These are phyloP conservation scores for Gaultheria prostrata DNA, from an alignment of 148 eudicot species.

Conservation along the genomic window DNA sequence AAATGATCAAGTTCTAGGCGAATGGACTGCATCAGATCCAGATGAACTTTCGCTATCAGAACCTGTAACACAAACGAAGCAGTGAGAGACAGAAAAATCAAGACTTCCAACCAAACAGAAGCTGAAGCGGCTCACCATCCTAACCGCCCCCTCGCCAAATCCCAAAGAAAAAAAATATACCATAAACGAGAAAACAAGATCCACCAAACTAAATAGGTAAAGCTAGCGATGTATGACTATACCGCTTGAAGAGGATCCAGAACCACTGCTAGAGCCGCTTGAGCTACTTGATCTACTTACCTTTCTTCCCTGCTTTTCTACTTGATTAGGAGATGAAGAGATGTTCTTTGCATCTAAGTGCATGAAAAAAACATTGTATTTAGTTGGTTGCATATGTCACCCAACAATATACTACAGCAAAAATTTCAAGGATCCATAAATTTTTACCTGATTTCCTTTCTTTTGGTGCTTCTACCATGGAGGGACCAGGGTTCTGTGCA, in stretches of 20 bases:
- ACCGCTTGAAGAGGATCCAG: constrained; percentile 85
- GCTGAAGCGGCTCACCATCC: too few relatives aligned
- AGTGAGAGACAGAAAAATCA: constrained; percentile 13
- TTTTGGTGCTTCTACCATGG: constrained; percentile 34
- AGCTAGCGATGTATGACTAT: constrained; percentile 9
- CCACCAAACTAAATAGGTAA: not conserved
- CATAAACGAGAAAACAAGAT: not conserved
- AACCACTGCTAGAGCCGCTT: constrained; percentile 62
- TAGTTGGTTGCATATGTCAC: not conserved
- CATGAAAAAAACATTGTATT: not conserved
- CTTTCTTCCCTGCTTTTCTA: constrained; percentile 41
- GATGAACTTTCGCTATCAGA: constrained; percentile 75
- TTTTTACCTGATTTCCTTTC: constrained; percentile 50
- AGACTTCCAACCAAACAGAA: not conserved
- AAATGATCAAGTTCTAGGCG: constrained; percentile 27
- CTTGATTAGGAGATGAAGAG: constrained; percentile 40
- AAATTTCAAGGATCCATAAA: not conserved
- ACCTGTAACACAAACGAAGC: constrained; percentile 37
- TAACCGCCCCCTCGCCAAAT: not conserved
- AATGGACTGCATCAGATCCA: constrained; percentile 33
- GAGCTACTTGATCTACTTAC: constrained; percentile 50
- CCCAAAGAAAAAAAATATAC: not conserved
- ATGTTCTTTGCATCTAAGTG: constrained; percentile 45
- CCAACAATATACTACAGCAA: not conserved
- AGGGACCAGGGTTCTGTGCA: constrained; percentile 39